These are phyloP conservation scores for Pleurotus citrinopileatus DNA, from an alignment of 768 basidiomycete genomes.

Conservation along the genomic window DNA sequence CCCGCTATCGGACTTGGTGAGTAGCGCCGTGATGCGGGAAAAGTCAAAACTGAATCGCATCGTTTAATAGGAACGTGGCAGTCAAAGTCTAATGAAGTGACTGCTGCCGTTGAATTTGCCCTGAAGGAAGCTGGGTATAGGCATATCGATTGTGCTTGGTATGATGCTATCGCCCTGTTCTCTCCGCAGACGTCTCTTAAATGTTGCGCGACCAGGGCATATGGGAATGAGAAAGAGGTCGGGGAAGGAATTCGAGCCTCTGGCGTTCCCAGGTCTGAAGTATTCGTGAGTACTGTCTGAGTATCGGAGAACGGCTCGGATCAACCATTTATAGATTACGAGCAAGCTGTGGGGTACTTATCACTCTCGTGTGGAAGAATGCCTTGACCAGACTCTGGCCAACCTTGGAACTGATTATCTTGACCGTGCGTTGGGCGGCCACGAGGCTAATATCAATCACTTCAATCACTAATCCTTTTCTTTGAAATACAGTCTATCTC, in stretches of 20 bases:
- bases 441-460: background rate
- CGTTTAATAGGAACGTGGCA: constrained; percentile 71
- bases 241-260: constrained; percentile 75
- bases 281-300: constrained; percentile 41
- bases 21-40: constrained; percentile 18
- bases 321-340: constrained; percentile 45
- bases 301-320: background rate
- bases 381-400: constrained; percentile 71
- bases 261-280: constrained; percentile 65
- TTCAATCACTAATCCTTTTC: constrained; percentile 2
- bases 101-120: constrained; percentile 68
- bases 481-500: constrained; percentile 47
- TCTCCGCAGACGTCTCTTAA: constrained; percentile 4
- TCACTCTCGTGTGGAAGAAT: constrained; percentile 70
- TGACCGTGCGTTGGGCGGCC: constrained; percentile 53
- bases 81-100: constrained; percentile 69
- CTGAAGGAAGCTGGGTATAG: constrained; percentile 73
- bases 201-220: constrained; percentile 38
- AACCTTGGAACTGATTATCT: constrained; percentile 85
- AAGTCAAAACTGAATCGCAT: background rate
- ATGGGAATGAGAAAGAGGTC: constrained; percentile 77
- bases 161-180: constrained; percentile 11
- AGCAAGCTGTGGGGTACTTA: constrained; percentile 71
- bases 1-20: constrained; percentile 59
- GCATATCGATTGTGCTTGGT: constrained; percentile 71